Conservation (phyloP, 352 stramenopile genomes). For the Pilasporangium apinafurcum region DNA sequence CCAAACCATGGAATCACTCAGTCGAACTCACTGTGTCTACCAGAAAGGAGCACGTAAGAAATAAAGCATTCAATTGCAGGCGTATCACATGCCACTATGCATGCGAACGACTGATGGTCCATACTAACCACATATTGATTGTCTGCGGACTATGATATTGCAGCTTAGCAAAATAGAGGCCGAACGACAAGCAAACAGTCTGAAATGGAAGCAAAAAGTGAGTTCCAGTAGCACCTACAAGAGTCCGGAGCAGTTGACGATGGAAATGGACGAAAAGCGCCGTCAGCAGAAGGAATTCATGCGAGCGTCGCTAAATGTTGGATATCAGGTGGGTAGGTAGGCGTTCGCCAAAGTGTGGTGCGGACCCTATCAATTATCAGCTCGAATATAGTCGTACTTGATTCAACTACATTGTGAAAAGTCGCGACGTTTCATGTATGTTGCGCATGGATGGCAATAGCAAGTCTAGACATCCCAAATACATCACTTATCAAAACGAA, state of each 20-base stretch:
- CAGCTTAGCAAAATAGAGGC: constrained; percentile 28
- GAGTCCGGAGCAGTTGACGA: constrained; percentile 41
- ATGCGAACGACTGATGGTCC: too few relatives aligned
- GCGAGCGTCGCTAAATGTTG: constrained; percentile 1
- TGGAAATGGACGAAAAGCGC: constrained; percentile 34
- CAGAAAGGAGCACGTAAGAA: constrained; percentile 37
- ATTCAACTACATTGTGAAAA: constrained; percentile 17
- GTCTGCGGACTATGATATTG: too few relatives aligned
- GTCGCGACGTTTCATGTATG: constrained; percentile 25
- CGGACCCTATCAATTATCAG: too few relatives aligned
- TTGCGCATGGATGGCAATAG: too few relatives aligned
- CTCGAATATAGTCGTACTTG: too few relatives aligned
- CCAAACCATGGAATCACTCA: constrained; percentile 59
- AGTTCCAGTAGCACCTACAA: constrained; percentile 33
- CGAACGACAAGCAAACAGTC: constrained; percentile 27
- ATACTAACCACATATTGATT: too few relatives aligned
- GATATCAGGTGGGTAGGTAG: background rate
- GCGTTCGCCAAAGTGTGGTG: too few relatives aligned
- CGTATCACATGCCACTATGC: too few relatives aligned
- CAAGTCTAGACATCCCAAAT: constrained; percentile 1
- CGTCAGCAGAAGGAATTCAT: constrained; percentile 39
- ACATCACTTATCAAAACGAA: background rate
- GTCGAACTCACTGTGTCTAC: constrained; percentile 34
- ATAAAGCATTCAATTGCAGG: background rate
- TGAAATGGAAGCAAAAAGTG: constrained; percentile 45